phyloP scores from a whole-genome alignment of 139 green algal genomes.

The Chlamydomonas sp. region DNA sequence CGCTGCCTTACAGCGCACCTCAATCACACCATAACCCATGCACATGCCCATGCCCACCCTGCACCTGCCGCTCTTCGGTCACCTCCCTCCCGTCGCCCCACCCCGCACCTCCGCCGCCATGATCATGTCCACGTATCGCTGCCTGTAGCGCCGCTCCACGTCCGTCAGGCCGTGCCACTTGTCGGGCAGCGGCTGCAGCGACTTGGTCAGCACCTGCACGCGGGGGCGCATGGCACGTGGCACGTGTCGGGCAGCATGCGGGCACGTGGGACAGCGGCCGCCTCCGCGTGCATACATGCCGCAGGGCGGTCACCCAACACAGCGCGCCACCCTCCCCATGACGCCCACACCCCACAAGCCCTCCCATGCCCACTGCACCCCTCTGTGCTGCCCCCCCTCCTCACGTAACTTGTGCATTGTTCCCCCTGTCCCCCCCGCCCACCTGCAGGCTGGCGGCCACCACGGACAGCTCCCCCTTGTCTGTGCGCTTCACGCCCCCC shows the following conservation, averaged over 20 bases:
- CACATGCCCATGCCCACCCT: neutral
- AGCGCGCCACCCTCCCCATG: too few species aligned
- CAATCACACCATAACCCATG: too few species aligned
- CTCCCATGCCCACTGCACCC: too few species aligned
- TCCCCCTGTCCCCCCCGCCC: neutral
- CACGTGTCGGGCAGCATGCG: neutral
- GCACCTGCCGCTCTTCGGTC: neutral
- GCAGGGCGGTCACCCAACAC: too few species aligned
- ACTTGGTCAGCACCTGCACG: conserved; percentile 93
- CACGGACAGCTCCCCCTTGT: conserved; percentile 94
- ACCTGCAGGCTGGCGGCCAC: conserved; percentile 66
- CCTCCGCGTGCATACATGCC: too few species aligned
- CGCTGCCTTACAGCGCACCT: too few species aligned
- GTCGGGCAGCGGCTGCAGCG: conserved; percentile 94
- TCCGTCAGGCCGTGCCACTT: conserved; percentile 98
- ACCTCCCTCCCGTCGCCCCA: neutral
- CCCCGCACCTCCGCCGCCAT: conserved; percentile 76
- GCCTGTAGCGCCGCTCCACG: conserved; percentile 94
- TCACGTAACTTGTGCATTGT: too few species aligned
- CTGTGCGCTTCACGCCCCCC: conserved; percentile 88
- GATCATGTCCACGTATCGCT: conserved; percentile 97
- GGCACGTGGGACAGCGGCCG: too few species aligned
- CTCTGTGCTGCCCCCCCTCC: neutral
- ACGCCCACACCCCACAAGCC: too few species aligned
- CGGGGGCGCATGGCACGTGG: neutral